phyloP scores from a whole-genome alignment of 2,329 filamentous ascomycete species.

The Canariomyces notabilis region DNA sequence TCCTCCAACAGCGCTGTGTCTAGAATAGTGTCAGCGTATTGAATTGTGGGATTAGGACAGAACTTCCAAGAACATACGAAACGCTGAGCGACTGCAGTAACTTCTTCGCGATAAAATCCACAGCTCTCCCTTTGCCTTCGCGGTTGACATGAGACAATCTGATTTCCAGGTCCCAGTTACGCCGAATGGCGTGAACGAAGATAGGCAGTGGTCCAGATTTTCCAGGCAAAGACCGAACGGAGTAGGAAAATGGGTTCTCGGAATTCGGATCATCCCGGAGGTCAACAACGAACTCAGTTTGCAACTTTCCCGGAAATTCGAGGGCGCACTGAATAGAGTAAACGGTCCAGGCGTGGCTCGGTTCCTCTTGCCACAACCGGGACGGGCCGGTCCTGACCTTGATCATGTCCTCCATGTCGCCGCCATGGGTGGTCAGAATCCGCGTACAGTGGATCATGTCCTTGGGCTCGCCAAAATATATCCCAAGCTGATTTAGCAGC shows the following conservation, averaged over 20 bases:
- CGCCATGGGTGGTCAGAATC: constrained; percentile 26
- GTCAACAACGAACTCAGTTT: constrained; percentile 19
- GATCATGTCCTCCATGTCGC: constrained; percentile 22
- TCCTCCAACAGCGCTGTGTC: not conserved
- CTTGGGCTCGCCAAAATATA: constrained; percentile 6
- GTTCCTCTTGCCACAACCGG: constrained; percentile 19
- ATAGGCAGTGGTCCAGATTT: constrained; percentile 15
- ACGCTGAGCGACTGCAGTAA: constrained; percentile 26
- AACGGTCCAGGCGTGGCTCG: constrained; percentile 11
- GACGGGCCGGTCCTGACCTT: constrained; percentile 6
- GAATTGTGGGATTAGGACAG: not conserved
- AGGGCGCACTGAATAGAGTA: constrained; percentile 19
- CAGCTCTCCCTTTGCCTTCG: constrained; percentile 18
- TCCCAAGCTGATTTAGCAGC: constrained; percentile 18
- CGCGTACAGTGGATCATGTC: constrained; percentile 28
- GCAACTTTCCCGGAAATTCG: not conserved
- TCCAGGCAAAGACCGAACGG: constrained; percentile 18
- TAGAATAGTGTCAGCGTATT: constrained; percentile 3
- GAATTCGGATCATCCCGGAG: constrained; percentile 13
- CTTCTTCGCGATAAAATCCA: constrained; percentile 24
- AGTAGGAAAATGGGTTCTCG: constrained; percentile 19
- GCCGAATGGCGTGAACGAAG: constrained; percentile 29
- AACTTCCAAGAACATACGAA: constrained; percentile 13
- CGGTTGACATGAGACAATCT: constrained; percentile 20
- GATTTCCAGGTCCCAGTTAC: constrained; percentile 31